phyloP scores from a whole-genome alignment of 148 eudicot species.

The Nepenthes gracilis region DNA sequence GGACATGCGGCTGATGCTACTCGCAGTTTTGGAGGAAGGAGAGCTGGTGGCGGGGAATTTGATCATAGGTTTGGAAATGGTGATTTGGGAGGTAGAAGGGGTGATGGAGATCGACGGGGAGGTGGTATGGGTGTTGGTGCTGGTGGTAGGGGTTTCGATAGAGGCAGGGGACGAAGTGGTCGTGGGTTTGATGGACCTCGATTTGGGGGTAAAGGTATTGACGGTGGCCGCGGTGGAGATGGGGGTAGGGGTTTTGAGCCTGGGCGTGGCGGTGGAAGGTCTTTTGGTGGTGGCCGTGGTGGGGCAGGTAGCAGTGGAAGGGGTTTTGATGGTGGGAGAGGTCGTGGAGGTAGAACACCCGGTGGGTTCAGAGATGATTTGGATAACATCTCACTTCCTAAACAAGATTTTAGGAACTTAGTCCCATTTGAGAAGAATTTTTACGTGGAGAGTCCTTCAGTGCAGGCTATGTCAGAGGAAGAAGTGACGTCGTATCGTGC shows the following conservation, averaged over 20 bases:
- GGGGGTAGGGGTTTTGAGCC: slow-evolving; percentile 19
- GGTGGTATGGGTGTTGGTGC: slow-evolving; percentile 20
- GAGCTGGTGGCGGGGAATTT: slow-evolving; percentile 9
- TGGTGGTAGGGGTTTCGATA: slow-evolving; percentile 32
- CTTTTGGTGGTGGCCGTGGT: slow-evolving; percentile 24
- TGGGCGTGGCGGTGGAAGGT: slow-evolving; percentile 28
- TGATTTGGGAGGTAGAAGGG: slow-evolving; percentile 20
- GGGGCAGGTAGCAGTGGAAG: slow-evolving; percentile 16
- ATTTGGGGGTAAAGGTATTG: slow-evolving; percentile 25
- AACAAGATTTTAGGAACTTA: slow-evolving; percentile 67
- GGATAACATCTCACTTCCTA: slow-evolving; percentile 65
- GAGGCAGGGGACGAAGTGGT: slow-evolving; percentile 29
- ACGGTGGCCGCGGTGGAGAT: slow-evolving; percentile 18
- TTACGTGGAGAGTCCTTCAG: slow-evolving; percentile 57
- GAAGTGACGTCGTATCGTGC: slow-evolving; percentile 47
- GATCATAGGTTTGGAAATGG: slow-evolving; percentile 13
- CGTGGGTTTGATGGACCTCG: slow-evolving; percentile 24
- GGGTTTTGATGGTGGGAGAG: slow-evolving; percentile 25
- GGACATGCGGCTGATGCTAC: slow-evolving; percentile 12
- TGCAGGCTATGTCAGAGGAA: slow-evolving; percentile 63
- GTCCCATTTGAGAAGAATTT: slow-evolving; percentile 83
- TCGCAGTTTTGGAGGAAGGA: slow-evolving; percentile 20
- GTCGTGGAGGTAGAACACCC: slow-evolving; percentile 33
- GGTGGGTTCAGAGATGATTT: slow-evolving; percentile 47
- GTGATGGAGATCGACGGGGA: slow-evolving; percentile 15